phyloP scores from a whole-genome alignment of 495 filamentous ascomycete species.

The Penicillium ochrochloron region DNA sequence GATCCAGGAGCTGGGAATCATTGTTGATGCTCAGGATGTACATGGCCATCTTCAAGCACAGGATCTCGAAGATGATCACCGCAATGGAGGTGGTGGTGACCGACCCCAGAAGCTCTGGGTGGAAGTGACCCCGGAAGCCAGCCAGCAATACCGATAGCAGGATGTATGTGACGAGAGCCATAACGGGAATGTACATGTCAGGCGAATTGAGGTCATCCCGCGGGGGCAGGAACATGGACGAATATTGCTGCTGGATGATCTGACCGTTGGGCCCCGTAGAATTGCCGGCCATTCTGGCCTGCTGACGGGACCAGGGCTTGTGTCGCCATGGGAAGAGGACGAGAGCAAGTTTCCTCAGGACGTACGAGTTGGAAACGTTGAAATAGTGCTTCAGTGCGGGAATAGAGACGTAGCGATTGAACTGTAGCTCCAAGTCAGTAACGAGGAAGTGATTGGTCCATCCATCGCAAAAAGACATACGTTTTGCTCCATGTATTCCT shows the following conservation, averaged over 20 bases:
- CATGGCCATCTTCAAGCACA: constrained; percentile 86
- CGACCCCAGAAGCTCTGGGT: constrained; percentile 88
- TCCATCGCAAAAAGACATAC: constrained; percentile 45
- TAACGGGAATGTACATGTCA: constrained; percentile 95
- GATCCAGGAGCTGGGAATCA: constrained; percentile 82
- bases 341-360: constrained; percentile 80
- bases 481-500: constrained; percentile 93
- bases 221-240: constrained; percentile 90
- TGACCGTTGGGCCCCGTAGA: constrained; percentile 67
- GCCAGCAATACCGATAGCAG: constrained; percentile 87
- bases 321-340: constrained; percentile 98
- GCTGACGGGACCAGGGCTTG: constrained; percentile 89
- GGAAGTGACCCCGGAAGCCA: constrained; percentile 89
- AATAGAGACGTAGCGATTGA: constrained; percentile 92
- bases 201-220: constrained; percentile 96
- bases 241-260: constrained; percentile 58
- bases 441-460: not conserved
- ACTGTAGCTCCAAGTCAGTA: constrained; percentile 52
- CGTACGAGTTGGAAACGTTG: constrained; percentile 92
- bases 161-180: constrained; percentile 94
- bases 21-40: constrained; percentile 93
- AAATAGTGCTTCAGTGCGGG: constrained; percentile 96
- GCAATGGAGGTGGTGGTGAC: constrained; percentile 83
- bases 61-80: constrained; percentile 83
- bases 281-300: constrained; percentile 54